Evolutionary conservation across 192 early-diverging fungal species (phyloP).

Genomic region (Mortierella alpina): DNA sequence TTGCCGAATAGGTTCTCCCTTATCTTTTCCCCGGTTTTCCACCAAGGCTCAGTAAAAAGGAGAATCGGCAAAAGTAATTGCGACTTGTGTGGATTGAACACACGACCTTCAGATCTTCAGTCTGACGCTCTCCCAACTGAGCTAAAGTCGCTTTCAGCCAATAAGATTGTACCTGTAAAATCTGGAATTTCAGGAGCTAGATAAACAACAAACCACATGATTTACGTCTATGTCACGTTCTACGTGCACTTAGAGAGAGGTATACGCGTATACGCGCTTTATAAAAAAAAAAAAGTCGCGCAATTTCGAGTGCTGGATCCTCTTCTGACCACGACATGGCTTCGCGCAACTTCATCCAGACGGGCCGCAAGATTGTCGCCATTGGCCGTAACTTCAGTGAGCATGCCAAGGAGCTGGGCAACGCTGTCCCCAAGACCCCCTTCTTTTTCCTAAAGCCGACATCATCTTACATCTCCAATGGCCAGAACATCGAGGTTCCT

Average conservation of each 20-base stretch:
- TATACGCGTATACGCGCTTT: no score
- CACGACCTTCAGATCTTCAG: conserved; percentile 70
- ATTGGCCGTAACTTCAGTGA: conserved; percentile 96
- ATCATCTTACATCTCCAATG: conserved; percentile 77
- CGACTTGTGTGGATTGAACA: no score
- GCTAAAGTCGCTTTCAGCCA: conserved; percentile 48
- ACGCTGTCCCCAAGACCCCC: conserved; percentile 86
- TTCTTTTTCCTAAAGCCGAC: conserved; percentile 97
- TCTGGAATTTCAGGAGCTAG: no score
- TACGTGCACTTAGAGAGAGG: no score
- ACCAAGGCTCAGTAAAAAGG: no score
- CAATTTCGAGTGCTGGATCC: neutral
- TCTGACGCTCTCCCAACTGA: conserved; percentile 68
- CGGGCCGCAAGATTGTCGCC: conserved; percentile 90
- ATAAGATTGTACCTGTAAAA: no score
- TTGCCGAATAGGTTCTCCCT: no score
- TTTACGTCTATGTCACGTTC: no score
- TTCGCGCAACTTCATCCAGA: conserved; percentile 55
- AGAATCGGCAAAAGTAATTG: no score
- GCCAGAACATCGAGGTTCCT: conserved; percentile 84
- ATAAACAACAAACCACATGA: no score
- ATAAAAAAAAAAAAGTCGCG: no score
- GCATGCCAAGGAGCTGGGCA: conserved; percentile 94
- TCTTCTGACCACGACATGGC: conserved; percentile 22
- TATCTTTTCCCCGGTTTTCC: no score